Base-by-base conservation (phyloP, 2,329 filamentous ascomycete species). In the Aspergillus sp. region DNA sequence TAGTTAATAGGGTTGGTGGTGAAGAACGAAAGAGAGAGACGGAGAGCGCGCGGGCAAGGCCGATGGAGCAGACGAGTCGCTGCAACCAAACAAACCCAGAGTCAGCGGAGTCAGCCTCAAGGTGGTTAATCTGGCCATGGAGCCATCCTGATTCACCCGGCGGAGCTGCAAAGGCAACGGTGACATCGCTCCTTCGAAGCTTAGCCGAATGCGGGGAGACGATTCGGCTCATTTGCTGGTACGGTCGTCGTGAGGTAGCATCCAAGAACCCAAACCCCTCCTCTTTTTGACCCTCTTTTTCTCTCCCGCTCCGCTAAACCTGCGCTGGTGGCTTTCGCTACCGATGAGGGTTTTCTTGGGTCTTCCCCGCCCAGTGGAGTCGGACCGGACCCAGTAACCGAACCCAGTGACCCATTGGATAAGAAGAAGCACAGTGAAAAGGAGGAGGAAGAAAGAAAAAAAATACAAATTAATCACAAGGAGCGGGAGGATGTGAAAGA, bases 201-300 rank as follows among this genome's bases (percentile, higher is more conserved):
- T 45, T 45, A 51, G 60, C 63, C 63, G 63, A 61, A 66, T 68
- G 63, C 63, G 63, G 66, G 63, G 65, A 60, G 55, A 54, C 60
- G 49, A 64, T 39, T 55, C 50, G 36, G 55, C 28, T 56, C 53
- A 38, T 38, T 58, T 41, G 39, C 38, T 58, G 38, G 48, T 43
- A 58, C 56, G 13, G 56, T 53, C 30, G 56, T 43, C 36, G 56
- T 52, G 48, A 57, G 59, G 59, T 60, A 58, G 59, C 28, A 60
- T 58, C 32, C 25, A 36, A 30, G 12, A 30, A 36, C 32, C 32
- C 32, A 36, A 36, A 36, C 5, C 32, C 32, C 19, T 55, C 17
- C 25, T 28, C 25, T 28, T 8, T 28, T 28, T 8, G 25, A 28
- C 25, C 25, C 25, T 28, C 25, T 28, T 28, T 28, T 38, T 45